Conservation (phyloP, 2,329 filamentous ascomycete species). For the Endocalyx cinctus region DNA sequence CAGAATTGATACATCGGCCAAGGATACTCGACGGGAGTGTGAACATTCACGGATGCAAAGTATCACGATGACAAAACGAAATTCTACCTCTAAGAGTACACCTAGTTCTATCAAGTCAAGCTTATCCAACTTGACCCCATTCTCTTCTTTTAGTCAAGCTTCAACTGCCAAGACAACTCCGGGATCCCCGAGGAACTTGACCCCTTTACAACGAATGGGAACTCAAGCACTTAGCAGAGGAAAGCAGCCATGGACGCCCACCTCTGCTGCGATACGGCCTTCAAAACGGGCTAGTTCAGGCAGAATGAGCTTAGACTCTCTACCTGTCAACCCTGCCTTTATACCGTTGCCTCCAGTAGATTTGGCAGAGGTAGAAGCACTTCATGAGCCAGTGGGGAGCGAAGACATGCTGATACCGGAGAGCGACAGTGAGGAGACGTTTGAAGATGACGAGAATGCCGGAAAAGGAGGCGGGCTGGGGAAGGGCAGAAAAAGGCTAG, state of each 20-base stretch:
- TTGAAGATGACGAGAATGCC: conserved; percentile 18
- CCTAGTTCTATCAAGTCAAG: conserved; percentile 21
- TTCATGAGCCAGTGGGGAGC: conserved; percentile 46
- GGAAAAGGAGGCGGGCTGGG: conserved; percentile 8
- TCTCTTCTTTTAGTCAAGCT: conserved; percentile 33
- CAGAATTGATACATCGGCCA: neutral
- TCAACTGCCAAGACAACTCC: conserved; percentile 40
- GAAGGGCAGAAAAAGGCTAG: conserved; percentile 30
- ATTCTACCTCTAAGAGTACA: too few relatives aligned
- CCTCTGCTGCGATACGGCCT: conserved; percentile 14
- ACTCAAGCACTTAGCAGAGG: conserved; percentile 36
- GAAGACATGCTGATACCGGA: conserved; percentile 54
- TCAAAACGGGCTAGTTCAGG: conserved; percentile 18
- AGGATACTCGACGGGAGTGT: conserved; percentile 10
- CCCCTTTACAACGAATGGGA: conserved; percentile 51
- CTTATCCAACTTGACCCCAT: conserved; percentile 26
- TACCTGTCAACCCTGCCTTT: conserved; percentile 49
- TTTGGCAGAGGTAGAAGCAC: conserved; percentile 46
- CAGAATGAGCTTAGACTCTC: conserved; percentile 25
- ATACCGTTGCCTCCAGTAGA: conserved; percentile 53
- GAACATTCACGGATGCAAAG: too few relatives aligned
- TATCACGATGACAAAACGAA: too few relatives aligned
- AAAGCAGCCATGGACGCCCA: conserved; percentile 21
- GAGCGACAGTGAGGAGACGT: conserved; percentile 34
- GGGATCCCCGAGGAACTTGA: conserved; percentile 36